Evolutionary conservation across 2,329 filamentous ascomycete genomes (phyloP), one percentile per base, ranked within the genome.

Genomic region (Fusarium veterinarium): DNA sequence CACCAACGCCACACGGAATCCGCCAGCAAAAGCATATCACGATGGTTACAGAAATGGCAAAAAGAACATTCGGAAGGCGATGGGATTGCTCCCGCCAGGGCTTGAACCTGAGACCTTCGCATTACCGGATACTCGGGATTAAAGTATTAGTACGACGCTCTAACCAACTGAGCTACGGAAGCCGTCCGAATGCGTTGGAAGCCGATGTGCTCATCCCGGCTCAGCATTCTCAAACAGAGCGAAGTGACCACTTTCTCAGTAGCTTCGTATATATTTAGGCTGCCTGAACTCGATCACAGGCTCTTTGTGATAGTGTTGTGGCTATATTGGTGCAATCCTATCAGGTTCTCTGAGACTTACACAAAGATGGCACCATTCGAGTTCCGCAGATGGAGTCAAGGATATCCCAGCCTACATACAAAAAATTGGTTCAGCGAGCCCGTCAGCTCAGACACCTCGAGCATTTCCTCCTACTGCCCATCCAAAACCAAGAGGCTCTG

Each of bases 141-240:
- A 23, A 38, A 52, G 49, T 38, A 52, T 52, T 52, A 52, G 49
- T 52, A 52, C 49, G 49, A 52, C 49, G 33, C 49, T 52, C 49
- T 52, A 52, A 52, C 49, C 49, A 52, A 52, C 51, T 55, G 51
- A 55, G 51, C 51, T 55, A 55, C 51, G 51, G 51, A 55, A 55
- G 51, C 51, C 51, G 51, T 41, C 51, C 25, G 51, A 55, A 55
- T 55, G 51, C 25, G 35, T 55, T 42, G 14, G 20, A 55, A 41
- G 20, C 25, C 20, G 51, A 23, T 4, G 23, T 23, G 23, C 35
- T n/a, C 6, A 25, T 17, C 19, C 16, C 2, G 11, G 6, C 0
- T 19, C 2, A 55, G 4, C 0, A 35, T 19, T 35, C 20, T 33
- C 30, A 1, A 13, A 6, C n/a, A 1, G 16, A 6, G 28, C 1